Conservation (phyloP, 331 rosid genomes). For the Pyrus hybrid region DNA sequence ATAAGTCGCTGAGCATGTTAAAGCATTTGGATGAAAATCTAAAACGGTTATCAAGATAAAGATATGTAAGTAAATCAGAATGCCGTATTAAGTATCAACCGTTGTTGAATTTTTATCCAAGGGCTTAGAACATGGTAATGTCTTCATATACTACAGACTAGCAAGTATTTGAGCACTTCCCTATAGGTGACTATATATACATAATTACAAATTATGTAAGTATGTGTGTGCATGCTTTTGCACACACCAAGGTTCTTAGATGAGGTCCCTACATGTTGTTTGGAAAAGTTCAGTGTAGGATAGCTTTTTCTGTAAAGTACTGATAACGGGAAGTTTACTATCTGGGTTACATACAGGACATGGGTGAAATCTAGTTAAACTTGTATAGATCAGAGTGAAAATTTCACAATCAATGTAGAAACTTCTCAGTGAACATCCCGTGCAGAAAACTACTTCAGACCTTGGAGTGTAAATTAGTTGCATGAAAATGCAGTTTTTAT, state of each 20-base stretch:
- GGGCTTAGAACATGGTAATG: background rate
- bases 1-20: background rate
- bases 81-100: background rate
- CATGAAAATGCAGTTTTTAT: background rate
- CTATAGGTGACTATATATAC: background rate
- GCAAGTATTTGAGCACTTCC: background rate
- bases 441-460: background rate
- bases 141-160: background rate
- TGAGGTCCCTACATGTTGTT: background rate
- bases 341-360: background rate
- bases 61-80: background rate
- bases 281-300: background rate
- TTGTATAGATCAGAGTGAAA: background rate
- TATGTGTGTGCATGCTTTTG: too few relatives aligned
- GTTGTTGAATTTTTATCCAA: background rate
- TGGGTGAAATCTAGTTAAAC: background rate
- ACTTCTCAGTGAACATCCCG: background rate
- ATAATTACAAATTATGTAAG: too few relatives aligned
- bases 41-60: background rate
- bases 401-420: background rate
- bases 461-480: background rate
- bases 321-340: background rate
- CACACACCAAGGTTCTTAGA: too few relatives aligned
- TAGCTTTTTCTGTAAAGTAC: background rate
- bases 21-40: background rate